Percentiles rank a stretch among this genome's conserved stretches.
phyloP scores from a whole-genome alignment of 306 rosid species.

The Ammopiptanthus mongolicus region DNA sequence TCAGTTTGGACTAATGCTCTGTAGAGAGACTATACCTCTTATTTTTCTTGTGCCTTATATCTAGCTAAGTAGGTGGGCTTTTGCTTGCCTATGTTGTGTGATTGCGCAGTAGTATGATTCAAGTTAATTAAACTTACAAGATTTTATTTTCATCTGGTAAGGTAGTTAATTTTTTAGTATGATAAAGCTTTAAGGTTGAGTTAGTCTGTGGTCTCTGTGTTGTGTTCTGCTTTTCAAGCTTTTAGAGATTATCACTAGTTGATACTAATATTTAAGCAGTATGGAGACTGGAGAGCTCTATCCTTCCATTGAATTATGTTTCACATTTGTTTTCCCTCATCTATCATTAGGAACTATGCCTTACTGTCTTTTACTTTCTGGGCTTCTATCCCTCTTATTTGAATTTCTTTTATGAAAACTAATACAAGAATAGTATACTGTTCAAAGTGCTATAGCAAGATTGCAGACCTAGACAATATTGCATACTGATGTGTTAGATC shows the following conservation, averaged over 20 bases:
- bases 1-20: neutral
- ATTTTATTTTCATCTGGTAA: neutral
- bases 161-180: neutral
- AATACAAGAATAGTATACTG: neutral
- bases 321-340: neutral
- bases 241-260: neutral
- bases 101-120: neutral
- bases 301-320: neutral
- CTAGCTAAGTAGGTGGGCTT: neutral
- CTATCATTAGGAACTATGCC: neutral
- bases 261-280: neutral
- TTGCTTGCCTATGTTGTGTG: neutral
- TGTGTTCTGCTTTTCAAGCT: neutral
- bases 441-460: neutral
- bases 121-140: neutral
- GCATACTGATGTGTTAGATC: neutral
- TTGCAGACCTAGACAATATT: neutral
- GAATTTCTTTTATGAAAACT: neutral
- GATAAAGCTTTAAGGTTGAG: neutral
- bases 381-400: neutral
- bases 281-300: neutral
- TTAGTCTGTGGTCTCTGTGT: neutral
- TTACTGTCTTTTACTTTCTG: neutral
- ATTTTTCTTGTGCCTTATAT: neutral
- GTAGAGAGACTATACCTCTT: neutral